These are phyloP conservation scores for Flaveria linearis DNA, from an alignment of 129 eudicot genomes.

Conservation along the genomic window DNA sequence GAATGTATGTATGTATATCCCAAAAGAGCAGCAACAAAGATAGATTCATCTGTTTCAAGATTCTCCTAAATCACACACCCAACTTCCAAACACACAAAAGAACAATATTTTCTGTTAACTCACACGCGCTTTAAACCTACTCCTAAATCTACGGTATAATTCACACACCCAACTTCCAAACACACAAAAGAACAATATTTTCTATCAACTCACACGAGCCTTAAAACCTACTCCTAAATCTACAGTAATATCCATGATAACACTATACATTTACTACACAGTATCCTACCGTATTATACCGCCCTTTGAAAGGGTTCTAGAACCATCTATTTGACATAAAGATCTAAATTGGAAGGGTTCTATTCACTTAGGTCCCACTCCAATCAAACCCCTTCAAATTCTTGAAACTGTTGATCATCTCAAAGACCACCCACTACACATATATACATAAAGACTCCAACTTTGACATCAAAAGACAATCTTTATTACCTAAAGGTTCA, in stretches of 20 bases:
- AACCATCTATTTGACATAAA: conserved; percentile 48
- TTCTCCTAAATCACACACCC: conserved; percentile 50
- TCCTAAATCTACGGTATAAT: not conserved
- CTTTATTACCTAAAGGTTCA: conserved; percentile 14
- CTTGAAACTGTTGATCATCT: conserved; percentile 30
- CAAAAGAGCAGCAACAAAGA: conserved; percentile 33
- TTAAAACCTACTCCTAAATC: too few species aligned
- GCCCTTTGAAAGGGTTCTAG: conserved; percentile 26
- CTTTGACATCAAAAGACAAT: conserved; percentile 5
- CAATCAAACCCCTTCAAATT: conserved; percentile 31
- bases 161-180: conserved; percentile 45
- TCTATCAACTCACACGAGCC: too few species aligned
- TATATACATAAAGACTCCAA: not conserved
- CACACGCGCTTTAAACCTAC: too few species aligned
- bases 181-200: not conserved
- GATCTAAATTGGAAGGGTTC: conserved; percentile 20
- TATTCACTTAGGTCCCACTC: conserved; percentile 69
- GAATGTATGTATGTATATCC: not conserved
- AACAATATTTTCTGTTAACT: too few species aligned
- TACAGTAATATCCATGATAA: too few species aligned
- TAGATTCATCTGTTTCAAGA: conserved; percentile 38
- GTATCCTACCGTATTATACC: too few species aligned
- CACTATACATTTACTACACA: too few species aligned
- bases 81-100: conserved; percentile 31
- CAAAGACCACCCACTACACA: conserved; percentile 19